Conservation (phyloP, 345 rosid species). For the Arabis alpina region DNA sequence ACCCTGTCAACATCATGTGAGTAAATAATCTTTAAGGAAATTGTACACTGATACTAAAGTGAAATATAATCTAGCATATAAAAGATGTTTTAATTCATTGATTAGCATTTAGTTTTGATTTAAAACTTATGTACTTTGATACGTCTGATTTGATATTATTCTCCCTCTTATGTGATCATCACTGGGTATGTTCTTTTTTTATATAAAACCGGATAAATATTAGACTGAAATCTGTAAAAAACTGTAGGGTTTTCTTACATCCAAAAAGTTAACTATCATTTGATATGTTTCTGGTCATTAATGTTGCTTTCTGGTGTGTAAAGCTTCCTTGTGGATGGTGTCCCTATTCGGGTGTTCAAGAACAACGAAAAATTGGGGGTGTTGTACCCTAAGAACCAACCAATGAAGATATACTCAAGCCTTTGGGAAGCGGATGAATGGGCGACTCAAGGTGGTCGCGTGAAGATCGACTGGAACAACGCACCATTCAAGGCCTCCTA, state of each 20-base stretch:
- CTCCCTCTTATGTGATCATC: background rate
- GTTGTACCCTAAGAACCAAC: constrained; percentile 52
- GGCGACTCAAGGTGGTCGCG: constrained; percentile 64
- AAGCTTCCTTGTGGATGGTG: constrained; percentile 60
- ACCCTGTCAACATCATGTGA: constrained; percentile 57
- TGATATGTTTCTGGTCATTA: background rate
- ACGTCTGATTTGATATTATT: background rate
- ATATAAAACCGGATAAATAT: background rate
- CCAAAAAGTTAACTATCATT: background rate
- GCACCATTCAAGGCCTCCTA: constrained; percentile 60
- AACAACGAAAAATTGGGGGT: constrained; percentile 55
- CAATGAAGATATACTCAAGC: constrained; percentile 63
- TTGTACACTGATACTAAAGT: background rate
- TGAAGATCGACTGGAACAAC: constrained; percentile 56
- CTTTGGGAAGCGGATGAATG: constrained; percentile 64
- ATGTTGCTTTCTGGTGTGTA: background rate
- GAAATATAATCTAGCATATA: background rate
- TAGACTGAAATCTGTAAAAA: background rate
- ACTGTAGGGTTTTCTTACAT: background rate
- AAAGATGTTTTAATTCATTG: background rate
- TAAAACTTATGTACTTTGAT: background rate
- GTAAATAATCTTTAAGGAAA: background rate
- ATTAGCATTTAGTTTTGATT: background rate
- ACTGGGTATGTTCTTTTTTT: background rate
- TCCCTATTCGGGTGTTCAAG: constrained; percentile 64